Percentiles rank a stretch among this genome's conserved stretches.
phyloP scores from a whole-genome alignment of 2,329 filamentous ascomycete genomes.

The Cladobotryum mycophilum region DNA sequence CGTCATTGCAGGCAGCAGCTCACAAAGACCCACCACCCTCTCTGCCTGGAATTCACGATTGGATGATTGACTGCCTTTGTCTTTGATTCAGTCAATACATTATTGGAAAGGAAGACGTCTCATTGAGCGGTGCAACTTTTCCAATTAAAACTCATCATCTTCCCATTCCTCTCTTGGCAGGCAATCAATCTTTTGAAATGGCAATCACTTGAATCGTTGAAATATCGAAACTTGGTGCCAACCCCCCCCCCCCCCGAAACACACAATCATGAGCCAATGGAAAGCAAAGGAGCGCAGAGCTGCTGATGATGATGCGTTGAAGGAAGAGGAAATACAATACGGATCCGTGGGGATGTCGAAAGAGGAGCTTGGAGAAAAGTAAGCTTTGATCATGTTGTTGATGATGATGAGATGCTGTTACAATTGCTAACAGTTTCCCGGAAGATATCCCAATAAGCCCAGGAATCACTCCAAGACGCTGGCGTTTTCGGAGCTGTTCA shows the following conservation, averaged over 20 bases:
- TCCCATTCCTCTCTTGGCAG: too few species aligned
- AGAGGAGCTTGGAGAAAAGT: constrained; percentile 42
- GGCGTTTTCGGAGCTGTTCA: constrained; percentile 73
- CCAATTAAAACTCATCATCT: too few species aligned
- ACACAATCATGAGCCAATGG: constrained; percentile 8
- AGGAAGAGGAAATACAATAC: constrained; percentile 50
- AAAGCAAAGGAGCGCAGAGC: constrained; percentile 5
- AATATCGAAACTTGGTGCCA: too few species aligned
- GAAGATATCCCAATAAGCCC: constrained; percentile 76
- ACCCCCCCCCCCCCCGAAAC: too few species aligned
- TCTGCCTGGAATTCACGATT: too few species aligned
- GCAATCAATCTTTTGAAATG: too few species aligned
- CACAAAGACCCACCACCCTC: too few species aligned
- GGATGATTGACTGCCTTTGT: too few species aligned
- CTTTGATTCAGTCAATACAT: too few species aligned
- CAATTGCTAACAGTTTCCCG: constrained; percentile 15
- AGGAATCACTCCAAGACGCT: constrained; percentile 73
- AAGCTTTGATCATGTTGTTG: not conserved
- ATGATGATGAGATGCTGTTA: not conserved
- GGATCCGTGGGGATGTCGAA: constrained; percentile 30
- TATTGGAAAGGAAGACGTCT: too few species aligned
- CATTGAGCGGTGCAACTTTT: too few species aligned
- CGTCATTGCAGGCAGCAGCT: not conserved
- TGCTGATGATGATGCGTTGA: constrained; percentile 35
- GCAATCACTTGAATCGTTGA: too few species aligned